Evolutionary conservation across 192 early-diverging fungal genomes (phyloP).

Genomic region (Funneliformis mosseae): DNA sequence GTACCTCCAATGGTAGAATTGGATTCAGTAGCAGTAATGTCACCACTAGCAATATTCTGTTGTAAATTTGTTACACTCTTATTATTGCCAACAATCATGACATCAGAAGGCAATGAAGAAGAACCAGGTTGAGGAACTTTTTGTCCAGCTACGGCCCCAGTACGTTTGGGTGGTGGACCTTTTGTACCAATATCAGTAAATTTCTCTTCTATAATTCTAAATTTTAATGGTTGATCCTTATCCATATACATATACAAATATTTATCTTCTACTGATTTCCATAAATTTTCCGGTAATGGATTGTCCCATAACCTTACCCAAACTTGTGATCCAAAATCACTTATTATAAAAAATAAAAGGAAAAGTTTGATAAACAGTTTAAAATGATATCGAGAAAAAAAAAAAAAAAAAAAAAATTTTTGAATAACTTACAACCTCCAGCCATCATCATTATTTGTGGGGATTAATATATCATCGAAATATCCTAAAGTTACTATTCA

Average conservation of each 20-base stretch:
- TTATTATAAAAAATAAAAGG: constrained; percentile 35
- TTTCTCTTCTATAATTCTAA: constrained; percentile 70
- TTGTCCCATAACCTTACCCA: constrained; percentile 59
- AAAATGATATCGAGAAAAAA: too few relatives aligned
- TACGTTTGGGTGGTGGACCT: constrained; percentile 38
- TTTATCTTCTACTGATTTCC: constrained; percentile 72
- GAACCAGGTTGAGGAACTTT: constrained; percentile 6
- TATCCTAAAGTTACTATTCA: constrained; percentile 75
- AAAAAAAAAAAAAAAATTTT: background rate
- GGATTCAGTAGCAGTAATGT: background rate
- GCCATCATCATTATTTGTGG: constrained; percentile 62
- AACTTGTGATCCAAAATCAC: constrained; percentile 65
- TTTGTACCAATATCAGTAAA: constrained; percentile 79
- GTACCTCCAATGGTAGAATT: background rate
- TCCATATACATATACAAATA: constrained; percentile 75
- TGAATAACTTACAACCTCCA: constrained; percentile 63
- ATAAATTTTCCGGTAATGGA: constrained; percentile 35
- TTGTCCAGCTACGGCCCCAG: constrained; percentile 12
- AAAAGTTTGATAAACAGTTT: too few relatives aligned
- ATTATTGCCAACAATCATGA: constrained; percentile 1
- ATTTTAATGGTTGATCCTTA: constrained; percentile 72
- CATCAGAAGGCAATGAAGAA: constrained; percentile 12
- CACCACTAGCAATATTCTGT: background rate
- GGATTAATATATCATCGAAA: constrained; percentile 90
- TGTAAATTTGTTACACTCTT: background rate